phyloP scores from a whole-genome alignment of 306 rosid genomes.

The Chamaecrista fasciculata region DNA sequence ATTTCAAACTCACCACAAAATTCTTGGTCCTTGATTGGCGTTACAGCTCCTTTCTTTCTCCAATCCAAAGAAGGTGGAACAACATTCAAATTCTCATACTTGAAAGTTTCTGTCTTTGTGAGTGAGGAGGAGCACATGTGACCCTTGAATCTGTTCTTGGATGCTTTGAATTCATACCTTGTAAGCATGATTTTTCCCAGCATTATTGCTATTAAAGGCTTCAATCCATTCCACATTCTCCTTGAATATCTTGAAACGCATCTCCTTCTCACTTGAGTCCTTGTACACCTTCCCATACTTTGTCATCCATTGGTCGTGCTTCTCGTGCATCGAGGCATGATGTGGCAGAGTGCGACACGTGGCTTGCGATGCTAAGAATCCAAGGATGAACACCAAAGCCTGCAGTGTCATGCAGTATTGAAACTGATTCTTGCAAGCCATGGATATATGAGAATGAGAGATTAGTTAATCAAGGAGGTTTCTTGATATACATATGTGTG shows the following conservation, averaged over 20 bases:
- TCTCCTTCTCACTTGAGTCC: conserved; percentile 30
- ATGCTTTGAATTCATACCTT: conserved; percentile 38
- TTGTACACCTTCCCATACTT: conserved; percentile 28
- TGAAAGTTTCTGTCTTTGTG: conserved; percentile 32
- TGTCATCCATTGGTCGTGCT: conserved; percentile 35
- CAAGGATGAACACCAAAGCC: conserved; percentile 28
- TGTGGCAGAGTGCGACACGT: conserved; percentile 31
- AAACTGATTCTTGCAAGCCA: conserved; percentile 23
- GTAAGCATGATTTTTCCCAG: conserved; percentile 31
- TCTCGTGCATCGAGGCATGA: conserved; percentile 19
- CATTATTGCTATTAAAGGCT: conserved; percentile 36
- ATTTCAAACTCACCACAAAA: conserved; percentile 31
- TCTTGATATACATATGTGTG: not conserved
- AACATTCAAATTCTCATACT: conserved; percentile 28
- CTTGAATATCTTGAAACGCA: conserved; percentile 31
- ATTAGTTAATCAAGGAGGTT: conserved; percentile 4
- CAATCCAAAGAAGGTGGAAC: conserved; percentile 34
- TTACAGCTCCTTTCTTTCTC: conserved; percentile 42
- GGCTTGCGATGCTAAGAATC: conserved; percentile 21
- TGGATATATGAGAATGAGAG: conserved; percentile 1
- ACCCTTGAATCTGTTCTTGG: conserved; percentile 38
- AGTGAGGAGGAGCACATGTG: conserved; percentile 22
- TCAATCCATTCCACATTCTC: conserved; percentile 31
- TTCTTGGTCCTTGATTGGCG: conserved; percentile 42
- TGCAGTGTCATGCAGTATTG: conserved; percentile 11